Evolutionary conservation across 1,139 yeast species (phyloP).

Genomic region (Hyphopichia pseudoburtonii): DNA sequence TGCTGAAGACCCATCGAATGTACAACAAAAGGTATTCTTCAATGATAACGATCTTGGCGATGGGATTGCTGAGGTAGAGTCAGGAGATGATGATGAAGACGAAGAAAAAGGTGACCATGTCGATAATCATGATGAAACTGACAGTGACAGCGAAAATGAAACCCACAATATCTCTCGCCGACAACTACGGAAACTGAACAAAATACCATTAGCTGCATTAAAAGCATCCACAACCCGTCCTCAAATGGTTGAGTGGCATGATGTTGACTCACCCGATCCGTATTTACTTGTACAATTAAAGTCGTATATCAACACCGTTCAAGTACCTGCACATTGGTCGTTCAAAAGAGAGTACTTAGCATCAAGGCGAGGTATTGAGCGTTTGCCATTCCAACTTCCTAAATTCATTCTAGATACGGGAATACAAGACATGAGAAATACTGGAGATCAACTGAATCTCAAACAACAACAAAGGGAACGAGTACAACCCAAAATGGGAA

Average conservation of each 20-base stretch:
- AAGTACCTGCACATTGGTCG: conserved; percentile 87
- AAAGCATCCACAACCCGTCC: conserved; percentile 65
- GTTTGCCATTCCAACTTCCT: conserved; percentile 76
- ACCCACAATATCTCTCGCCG: conserved; percentile 26
- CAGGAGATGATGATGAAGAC: conserved; percentile 10
- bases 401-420: conserved; percentile 80
- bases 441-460: conserved; percentile 50
- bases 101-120: no score
- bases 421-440: conserved; percentile 80
- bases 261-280: conserved; percentile 84
- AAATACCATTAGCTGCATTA: conserved; percentile 66
- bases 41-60: conserved; percentile 5
- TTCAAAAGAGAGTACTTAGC: conserved; percentile 77
- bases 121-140: conserved; percentile 3
- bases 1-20: neutral
- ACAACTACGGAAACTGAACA: conserved; percentile 50
- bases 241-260: conserved; percentile 82
- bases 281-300: conserved; percentile 63
- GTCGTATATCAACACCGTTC: conserved; percentile 63
- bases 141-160: conserved; percentile 2
- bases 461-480: conserved; percentile 79
- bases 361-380: conserved; percentile 67
- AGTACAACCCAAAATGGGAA: conserved; percentile 89
- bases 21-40: conserved; percentile 4
- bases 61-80: conserved; percentile 3